Base-by-base conservation (phyloP, 129 eudicot species). In the Flaveria bidentis region DNA sequence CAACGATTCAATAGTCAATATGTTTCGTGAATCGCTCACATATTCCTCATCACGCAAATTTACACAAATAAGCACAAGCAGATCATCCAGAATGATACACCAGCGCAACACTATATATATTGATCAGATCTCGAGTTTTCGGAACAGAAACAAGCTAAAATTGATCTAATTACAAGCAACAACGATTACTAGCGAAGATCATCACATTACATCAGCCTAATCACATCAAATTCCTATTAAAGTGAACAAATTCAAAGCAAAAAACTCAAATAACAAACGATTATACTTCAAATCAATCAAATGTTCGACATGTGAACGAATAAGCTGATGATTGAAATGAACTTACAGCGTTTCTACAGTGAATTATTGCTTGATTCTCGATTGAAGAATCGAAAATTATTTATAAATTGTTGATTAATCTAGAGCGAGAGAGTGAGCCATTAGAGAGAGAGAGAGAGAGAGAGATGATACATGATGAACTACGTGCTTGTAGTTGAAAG, bases 391-490 rank as follows among this genome's bases (percentile, higher is more conserved):
- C 39, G 70, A 80, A 52, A 26, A 20, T 13, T 46, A 44, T 73
- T 67, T 26, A 80, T 80, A 56, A 67, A 44, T 80, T 67, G 15
- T 55, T 14, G 76, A 74, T 74, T 55, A 80, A 80, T 80, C 84
- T 80, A 80, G 84, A 80, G 84, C 30, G 79, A 73, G 65, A 71
- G 53, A 78, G 69, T 13, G 51, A 57, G 75, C 49, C 69, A 66
- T 80, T 68, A n/a, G 53, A 80, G 77, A 78, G 74, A 69, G 76
- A 73, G 56, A 76, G 69, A 42, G 74, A 65, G 49, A 20, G 28
- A n/a, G 53, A 73, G 16, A 10, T 9, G 17, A 71, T 39, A 76
- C 57, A 47, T 57, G 72, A 64, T 49, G 81, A 75, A 75, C 66
- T 71, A 61, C 66, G 53, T 78, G 82, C 60, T 65, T 65, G 61